Percentiles rank a stretch among this genome's conserved stretches.
These are phyloP conservation scores for Rhizoclosmatium sp. DNA, from an alignment of 192 early-diverging fungal species.

Conservation along the genomic window DNA sequence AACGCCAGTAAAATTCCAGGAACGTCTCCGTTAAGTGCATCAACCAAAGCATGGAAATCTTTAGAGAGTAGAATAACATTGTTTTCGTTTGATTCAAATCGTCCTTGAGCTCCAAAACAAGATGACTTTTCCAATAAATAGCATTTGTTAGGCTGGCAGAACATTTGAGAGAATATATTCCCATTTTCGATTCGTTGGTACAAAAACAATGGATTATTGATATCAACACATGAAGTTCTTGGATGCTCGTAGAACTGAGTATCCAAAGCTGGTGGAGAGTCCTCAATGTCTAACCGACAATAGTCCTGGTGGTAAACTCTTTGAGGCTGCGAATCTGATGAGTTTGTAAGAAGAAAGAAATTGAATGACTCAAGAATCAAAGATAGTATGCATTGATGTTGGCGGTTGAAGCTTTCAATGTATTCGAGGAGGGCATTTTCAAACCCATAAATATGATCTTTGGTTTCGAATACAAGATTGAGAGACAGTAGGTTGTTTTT, in stretches of 20 bases:
- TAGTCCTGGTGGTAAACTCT: background rate
- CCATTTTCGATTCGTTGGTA: background rate
- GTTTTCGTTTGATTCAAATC: background rate
- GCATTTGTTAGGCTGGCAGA: background rate
- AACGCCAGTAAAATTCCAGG: constrained; percentile 1
- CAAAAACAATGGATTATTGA: background rate
- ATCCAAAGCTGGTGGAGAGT: background rate
- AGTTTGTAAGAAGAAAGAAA: background rate
- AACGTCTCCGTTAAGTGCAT: background rate
- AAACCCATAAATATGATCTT: background rate
- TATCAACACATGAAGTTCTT: background rate
- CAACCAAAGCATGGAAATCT: constrained; percentile 1
- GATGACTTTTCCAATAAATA: background rate
- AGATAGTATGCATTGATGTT: background rate
- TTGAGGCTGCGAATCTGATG: background rate
- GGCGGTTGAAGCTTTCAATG: background rate
- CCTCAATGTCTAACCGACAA: background rate
- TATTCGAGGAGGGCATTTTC: background rate
- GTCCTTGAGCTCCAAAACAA: background rate
- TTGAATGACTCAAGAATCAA: background rate
- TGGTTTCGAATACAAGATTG: background rate
- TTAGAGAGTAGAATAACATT: background rate
- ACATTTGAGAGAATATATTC: background rate
- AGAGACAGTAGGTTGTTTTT: background rate
- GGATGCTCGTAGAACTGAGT: background rate